A percentile compares a stretch with the other conserved stretches of the same genome.
Evolutionary conservation across 768 basidiomycete species (phyloP).

Genomic region (Tricholoma saponaceum): DNA sequence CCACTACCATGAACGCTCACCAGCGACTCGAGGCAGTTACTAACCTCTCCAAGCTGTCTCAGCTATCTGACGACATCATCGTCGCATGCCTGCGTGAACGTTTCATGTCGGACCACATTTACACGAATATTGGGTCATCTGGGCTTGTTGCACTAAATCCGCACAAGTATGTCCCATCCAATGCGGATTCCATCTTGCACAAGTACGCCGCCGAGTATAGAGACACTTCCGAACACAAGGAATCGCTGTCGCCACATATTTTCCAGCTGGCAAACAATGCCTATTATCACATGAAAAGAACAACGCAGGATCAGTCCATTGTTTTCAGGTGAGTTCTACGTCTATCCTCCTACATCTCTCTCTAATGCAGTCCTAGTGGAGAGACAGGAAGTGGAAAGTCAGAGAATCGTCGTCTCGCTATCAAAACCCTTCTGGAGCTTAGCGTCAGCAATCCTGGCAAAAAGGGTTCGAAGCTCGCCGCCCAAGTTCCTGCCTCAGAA

Average conservation of each 20-base stretch:
- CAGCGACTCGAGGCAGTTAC: conserved; percentile 69
- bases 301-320: conserved; percentile 88
- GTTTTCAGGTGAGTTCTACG: conserved; percentile 64
- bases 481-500: conserved; percentile 87
- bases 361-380: conserved; percentile 49
- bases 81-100: conserved; percentile 83
- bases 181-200: conserved; percentile 79
- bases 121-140: conserved; percentile 69
- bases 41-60: conserved; percentile 65
- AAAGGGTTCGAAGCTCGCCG: conserved; percentile 86
- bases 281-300: conserved; percentile 95
- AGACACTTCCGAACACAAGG: conserved; percentile 61
- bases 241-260: conserved; percentile 74
- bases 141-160: conserved; percentile 87
- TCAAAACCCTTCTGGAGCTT: conserved; percentile 89
- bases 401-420: conserved; percentile 83
- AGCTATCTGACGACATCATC: conserved; percentile 79
- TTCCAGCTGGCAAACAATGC: conserved; percentile 89
- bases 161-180: conserved; percentile 82
- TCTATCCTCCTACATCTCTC: neutral
- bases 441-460: conserved; percentile 87
- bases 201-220: conserved; percentile 87
- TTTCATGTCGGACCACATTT: conserved; percentile 80
- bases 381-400: conserved; percentile 94
- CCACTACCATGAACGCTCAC: conserved; percentile 42